Percentiles rank a stretch among this genome's conserved stretches.
phyloP scores from a whole-genome alignment of 495 filamentous ascomycete genomes.

The Daldinia vernicosa region DNA sequence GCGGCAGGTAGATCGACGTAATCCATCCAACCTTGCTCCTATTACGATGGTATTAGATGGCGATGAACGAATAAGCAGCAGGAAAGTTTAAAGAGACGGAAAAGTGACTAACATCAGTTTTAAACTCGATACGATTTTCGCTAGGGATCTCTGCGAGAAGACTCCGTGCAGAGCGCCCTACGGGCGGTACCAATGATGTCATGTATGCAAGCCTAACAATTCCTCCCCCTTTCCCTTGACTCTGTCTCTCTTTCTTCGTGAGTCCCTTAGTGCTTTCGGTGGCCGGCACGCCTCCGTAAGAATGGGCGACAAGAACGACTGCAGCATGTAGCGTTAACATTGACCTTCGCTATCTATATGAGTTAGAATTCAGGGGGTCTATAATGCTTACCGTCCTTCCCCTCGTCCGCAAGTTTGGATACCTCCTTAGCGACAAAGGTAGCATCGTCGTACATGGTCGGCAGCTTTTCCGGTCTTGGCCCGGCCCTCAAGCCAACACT shows the following conservation, averaged over 20 bases:
- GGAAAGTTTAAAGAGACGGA: not conserved
- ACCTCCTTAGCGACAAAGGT: conserved; percentile 42
- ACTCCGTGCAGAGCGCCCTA: conserved; percentile 24
- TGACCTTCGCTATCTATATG: not conserved
- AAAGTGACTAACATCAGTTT: conserved; percentile 35
- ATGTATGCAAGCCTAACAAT: conserved; percentile 55
- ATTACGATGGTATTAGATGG: not conserved
- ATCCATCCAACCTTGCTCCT: conserved; percentile 43
- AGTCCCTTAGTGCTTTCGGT: conserved; percentile 52
- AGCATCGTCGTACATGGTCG: conserved; percentile 45
- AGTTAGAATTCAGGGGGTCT: not conserved
- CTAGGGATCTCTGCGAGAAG: conserved; percentile 13
- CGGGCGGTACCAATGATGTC: conserved; percentile 34
- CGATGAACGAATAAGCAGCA: not conserved
- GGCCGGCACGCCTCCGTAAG: conserved; percentile 49
- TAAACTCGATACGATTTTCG: conserved; percentile 9
- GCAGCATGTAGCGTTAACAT: not conserved
- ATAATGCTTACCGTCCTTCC: conserved; percentile 42
- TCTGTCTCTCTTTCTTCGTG: conserved; percentile 50
- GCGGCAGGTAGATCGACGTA: conserved; percentile 6
- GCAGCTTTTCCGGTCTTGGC: conserved; percentile 1
- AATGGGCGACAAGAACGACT: conserved; percentile 48
- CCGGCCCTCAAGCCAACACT: conserved; percentile 28
- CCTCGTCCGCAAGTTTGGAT: conserved; percentile 44
- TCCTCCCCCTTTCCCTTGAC: conserved; percentile 51